Evolutionary conservation across 2,329 filamentous ascomycete genomes (phyloP), one percentile per base, ranked within the genome.

Genomic region (Aureobasidium vineae): DNA sequence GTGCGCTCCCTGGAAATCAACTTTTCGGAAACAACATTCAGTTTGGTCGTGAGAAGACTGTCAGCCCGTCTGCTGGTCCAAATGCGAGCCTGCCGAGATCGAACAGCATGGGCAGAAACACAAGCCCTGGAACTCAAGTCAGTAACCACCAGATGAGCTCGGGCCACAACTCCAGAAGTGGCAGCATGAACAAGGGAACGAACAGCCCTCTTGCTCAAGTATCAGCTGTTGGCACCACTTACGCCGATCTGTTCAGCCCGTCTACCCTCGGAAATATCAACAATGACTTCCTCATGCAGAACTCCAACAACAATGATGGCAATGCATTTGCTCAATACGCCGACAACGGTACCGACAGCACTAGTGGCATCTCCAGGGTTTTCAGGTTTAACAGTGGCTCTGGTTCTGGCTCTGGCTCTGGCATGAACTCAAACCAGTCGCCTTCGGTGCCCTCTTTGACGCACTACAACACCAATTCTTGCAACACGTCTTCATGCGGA

Each of bases 401-500:
- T 68, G 76, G 69, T 66, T 78, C 79, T 67, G 76, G 77, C 43
- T 78, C 79, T 67, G 76, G 77, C 43, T 77, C 76, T 67, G 75
- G 69, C 66, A 78, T 78, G 0, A 80, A 79, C 50, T 79, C 81
- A 64, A 81, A 79, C 68, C 80, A 79, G 38, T 85, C 83, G 21
- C 82, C 83, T 3, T 83, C 82, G 28, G 77, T 77, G 19, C 83
- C 82, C 15, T 84, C 82, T 15, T 77, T 78, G 40, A 84, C 82
- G 40, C 81, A 83, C 43, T 81, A 77, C 71, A 79, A 79, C 68
- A 82, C 82, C 53, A 85, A 84, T 1, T 84, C 86, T 15, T 85
- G 85, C 5, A 88, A 86, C 70, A 90, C 88, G 28, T 85, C 84
- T 1, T 84, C 86, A 16, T 85, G 85, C 4, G 88, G 86, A 70